Percentiles rank a stretch among this genome's conserved stretches.
These are phyloP conservation scores for Daldinia loculata DNA, from an alignment of 495 filamentous ascomycete species.

Conservation along the genomic window DNA sequence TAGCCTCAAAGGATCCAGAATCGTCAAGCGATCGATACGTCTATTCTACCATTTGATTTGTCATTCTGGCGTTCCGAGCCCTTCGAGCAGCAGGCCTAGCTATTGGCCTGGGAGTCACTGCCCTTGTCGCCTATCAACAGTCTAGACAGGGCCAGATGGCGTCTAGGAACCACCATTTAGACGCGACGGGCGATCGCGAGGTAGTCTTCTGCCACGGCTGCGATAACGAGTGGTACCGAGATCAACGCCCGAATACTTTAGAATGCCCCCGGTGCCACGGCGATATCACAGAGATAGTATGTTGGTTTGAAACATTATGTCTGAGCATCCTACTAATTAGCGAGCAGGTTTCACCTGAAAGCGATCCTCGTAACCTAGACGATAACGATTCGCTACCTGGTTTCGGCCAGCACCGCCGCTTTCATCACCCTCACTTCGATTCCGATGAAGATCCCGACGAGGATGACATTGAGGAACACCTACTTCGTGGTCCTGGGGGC, in stretches of 20 bases:
- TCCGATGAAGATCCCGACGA: slow-evolving; percentile 56
- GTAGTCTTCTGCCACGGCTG: slow-evolving; percentile 86
- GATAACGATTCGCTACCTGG: slow-evolving; percentile 54
- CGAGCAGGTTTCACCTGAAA: slow-evolving; percentile 49
- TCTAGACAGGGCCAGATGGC: slow-evolving; percentile 46
- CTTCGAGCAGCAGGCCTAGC: slow-evolving; percentile 58
- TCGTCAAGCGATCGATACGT: background rate
- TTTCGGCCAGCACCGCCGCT: slow-evolving; percentile 37
- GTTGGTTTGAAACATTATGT: slow-evolving; percentile 38
- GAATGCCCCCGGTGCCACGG: slow-evolving; percentile 78
- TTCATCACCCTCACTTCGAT: slow-evolving; percentile 45
- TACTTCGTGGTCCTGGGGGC: slow-evolving; percentile 56
- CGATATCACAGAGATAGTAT: slow-evolving; percentile 87
- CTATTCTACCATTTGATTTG: background rate
- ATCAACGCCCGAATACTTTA: slow-evolving; percentile 64
- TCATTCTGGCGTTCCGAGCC: slow-evolving; percentile 58
- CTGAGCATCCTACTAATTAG: slow-evolving; percentile 7
- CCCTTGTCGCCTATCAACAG: slow-evolving; percentile 56
- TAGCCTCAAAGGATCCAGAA: background rate
- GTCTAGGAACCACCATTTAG: slow-evolving; percentile 54
- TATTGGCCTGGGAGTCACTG: slow-evolving; percentile 59
- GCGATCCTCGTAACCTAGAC: slow-evolving; percentile 50
- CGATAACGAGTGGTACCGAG: slow-evolving; percentile 77
- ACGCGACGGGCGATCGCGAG: slow-evolving; percentile 62
- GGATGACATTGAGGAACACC: slow-evolving; percentile 60